Conservation (phyloP, 2,329 filamentous ascomycete genomes). For the Epichloe brachyelytri region DNA sequence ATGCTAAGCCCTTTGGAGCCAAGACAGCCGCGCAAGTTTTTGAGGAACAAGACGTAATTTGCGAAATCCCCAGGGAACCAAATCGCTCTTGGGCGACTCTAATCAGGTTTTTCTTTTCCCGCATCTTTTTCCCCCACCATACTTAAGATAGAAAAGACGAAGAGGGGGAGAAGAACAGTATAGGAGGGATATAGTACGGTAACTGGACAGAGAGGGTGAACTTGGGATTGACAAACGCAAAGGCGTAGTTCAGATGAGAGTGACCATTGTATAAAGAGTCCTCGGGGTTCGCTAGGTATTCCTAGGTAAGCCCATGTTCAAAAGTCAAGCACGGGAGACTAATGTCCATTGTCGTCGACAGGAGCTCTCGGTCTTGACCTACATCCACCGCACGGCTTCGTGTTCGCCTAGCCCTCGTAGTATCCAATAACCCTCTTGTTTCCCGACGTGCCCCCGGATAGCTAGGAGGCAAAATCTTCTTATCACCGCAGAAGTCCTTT, state of each 20-base stretch:
- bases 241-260: constrained; percentile 19
- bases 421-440: constrained; percentile 17
- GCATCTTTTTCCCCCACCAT: too few relatives aligned
- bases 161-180: too few relatives aligned
- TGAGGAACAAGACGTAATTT: constrained; percentile 14
- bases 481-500: constrained; percentile 21
- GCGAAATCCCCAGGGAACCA: constrained; percentile 13
- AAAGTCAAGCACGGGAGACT: too few relatives aligned
- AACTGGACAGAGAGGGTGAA: too few relatives aligned
- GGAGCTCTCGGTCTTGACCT: not conserved
- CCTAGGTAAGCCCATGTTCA: too few relatives aligned
- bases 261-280: constrained; percentile 14
- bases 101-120: too few relatives aligned
- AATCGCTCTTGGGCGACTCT: constrained; percentile 11
- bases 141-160: too few relatives aligned
- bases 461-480: constrained; percentile 7
- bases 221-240: constrained; percentile 17
- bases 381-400: too few relatives aligned
- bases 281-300: constrained; percentile 9
- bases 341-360: constrained; percentile 5
- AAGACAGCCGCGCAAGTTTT: constrained; percentile 8
- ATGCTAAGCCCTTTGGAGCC: constrained; percentile 3
- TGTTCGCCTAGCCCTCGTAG: constrained; percentile 16
- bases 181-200: too few relatives aligned
- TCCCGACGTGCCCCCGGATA: not conserved